Conservation (phyloP, 768 basidiomycete genomes). For the Termitomyces sp. region DNA sequence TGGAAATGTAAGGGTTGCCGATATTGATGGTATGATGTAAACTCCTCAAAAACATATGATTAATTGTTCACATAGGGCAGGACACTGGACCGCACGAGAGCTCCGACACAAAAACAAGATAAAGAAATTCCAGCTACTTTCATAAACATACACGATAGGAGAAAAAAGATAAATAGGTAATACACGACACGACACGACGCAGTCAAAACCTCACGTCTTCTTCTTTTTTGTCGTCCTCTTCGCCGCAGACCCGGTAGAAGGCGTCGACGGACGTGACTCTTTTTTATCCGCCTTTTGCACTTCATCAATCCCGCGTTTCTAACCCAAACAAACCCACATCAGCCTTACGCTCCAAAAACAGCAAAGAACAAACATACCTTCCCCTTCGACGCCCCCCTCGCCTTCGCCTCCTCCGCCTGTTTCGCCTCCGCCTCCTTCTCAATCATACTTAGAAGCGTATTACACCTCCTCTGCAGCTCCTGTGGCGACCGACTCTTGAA, state of each 20-base stretch:
- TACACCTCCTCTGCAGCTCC: slow-evolving; percentile 85
- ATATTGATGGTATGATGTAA: too few species aligned
- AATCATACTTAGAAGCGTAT: slow-evolving; percentile 85
- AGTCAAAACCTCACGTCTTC: slow-evolving; percentile 43
- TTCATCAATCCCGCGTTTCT: slow-evolving; percentile 77
- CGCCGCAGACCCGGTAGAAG: slow-evolving; percentile 42
- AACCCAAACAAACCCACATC: neutral
- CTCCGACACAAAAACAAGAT: neutral
- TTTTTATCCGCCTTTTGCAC: slow-evolving; percentile 46
- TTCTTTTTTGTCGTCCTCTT: slow-evolving; percentile 69
- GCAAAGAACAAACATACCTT: slow-evolving; percentile 53
- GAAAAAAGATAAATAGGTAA: neutral
- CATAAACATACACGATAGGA: neutral
- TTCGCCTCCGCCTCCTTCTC: slow-evolving; percentile 84
- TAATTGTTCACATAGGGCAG: too few species aligned
- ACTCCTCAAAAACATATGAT: too few species aligned
- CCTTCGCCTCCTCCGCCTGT: slow-evolving; percentile 63
- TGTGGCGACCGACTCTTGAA: slow-evolving; percentile 90
- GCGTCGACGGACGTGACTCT: slow-evolving; percentile 62
- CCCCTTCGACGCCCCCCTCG: slow-evolving; percentile 52
- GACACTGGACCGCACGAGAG: too few species aligned
- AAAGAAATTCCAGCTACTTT: neutral
- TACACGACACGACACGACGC: neutral
- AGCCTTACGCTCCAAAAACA: neutral
- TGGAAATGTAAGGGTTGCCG: too few species aligned